A percentile compares a stretch with the other conserved stretches of the same genome.
These are phyloP conservation scores for Dryadomyces quercus-mongolicae DNA, from an alignment of 2,329 filamentous ascomycete species.

Conservation along the genomic window DNA sequence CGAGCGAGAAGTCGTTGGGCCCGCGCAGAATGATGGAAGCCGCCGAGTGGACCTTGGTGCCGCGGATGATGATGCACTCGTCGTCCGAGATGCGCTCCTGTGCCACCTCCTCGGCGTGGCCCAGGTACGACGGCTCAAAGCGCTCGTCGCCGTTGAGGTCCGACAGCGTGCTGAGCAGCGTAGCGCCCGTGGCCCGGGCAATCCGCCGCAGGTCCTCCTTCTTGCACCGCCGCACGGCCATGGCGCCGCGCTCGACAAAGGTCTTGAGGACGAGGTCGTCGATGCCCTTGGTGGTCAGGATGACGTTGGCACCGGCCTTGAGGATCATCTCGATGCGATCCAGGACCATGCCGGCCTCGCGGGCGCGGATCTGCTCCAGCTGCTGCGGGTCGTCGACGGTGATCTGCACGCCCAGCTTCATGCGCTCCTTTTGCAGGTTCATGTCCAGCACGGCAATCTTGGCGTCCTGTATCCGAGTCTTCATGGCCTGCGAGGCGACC, in stretches of 20 bases:
- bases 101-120: constrained; percentile 87
- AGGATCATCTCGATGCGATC: constrained; percentile 96
- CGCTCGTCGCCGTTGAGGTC: constrained; percentile 96
- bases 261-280: constrained; percentile 91
- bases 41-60: constrained; percentile 85
- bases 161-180: constrained; percentile 82
- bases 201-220: constrained; percentile 96
- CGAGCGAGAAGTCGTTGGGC: constrained; percentile 88
- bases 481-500: constrained; percentile 96
- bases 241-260: constrained; percentile 88
- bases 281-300: constrained; percentile 96
- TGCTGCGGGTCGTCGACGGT: constrained; percentile 96
- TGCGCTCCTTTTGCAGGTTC: constrained; percentile 96
- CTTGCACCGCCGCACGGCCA: constrained; percentile 93
- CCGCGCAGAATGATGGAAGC: constrained; percentile 94
- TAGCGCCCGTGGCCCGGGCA: constrained; percentile 90
- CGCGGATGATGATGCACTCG: constrained; percentile 94
- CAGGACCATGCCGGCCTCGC: constrained; percentile 85
- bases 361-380: constrained; percentile 88
- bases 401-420: constrained; percentile 98
- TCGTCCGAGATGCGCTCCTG: constrained; percentile 98
- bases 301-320: constrained; percentile 90
- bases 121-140: constrained; percentile 82
- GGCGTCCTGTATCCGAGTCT: constrained; percentile 78
- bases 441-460: constrained; percentile 97